These are phyloP conservation scores for Microdochium paspali DNA, from an alignment of 2,329 filamentous ascomycete species.

Conservation along the genomic window DNA sequence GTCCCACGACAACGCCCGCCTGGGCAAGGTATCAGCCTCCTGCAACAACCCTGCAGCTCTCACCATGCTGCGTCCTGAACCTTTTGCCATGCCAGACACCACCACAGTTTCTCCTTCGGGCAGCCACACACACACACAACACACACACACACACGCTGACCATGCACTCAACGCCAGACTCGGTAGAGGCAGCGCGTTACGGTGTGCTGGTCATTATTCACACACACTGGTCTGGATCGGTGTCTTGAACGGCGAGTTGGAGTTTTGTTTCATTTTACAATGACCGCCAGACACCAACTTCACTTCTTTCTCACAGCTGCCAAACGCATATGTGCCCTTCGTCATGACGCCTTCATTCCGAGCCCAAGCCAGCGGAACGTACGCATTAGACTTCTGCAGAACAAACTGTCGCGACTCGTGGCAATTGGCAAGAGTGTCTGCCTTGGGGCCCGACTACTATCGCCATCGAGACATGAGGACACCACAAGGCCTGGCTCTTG, in stretches of 20 bases:
- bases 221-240: too few species aligned
- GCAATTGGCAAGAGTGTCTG: not conserved
- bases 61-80: not conserved
- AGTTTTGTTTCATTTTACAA: too few species aligned
- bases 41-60: not conserved
- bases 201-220: too few species aligned
- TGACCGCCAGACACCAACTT: too few species aligned
- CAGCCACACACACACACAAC: not conserved
- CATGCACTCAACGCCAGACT: too few species aligned
- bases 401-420: constrained; percentile 2
- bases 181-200: not conserved
- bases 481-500: not conserved
- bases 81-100: not conserved
- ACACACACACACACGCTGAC: too few species aligned
- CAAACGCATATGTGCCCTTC: too few species aligned
- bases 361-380: too few species aligned
- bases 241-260: too few species aligned
- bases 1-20: too few species aligned
- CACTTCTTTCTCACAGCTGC: too few species aligned
- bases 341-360: not conserved
- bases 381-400: not conserved
- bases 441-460: not conserved
- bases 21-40: not conserved
- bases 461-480: not conserved
- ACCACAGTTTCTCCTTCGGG: not conserved